phyloP scores from a whole-genome alignment of 1,284 basidiomycete species.

The Sutorius eximius region DNA sequence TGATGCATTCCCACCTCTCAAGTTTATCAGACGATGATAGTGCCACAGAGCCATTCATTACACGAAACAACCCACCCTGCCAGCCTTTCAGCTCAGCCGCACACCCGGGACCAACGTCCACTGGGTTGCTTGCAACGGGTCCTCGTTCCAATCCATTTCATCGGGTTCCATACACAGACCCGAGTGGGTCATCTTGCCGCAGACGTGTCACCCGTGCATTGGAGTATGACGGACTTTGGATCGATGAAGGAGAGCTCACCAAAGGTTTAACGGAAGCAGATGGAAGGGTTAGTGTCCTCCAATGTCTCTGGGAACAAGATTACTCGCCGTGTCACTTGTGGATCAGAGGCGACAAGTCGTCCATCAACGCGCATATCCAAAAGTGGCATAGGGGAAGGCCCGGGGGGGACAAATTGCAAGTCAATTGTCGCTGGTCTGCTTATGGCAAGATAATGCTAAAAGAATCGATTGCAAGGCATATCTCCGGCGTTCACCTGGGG shows the following conservation, averaged over 20 bases:
- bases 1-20: neutral
- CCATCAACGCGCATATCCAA: slow-evolving; percentile 18
- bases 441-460: slow-evolving; percentile 19
- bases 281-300: slow-evolving; percentile 7
- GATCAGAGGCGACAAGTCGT: slow-evolving; percentile 21
- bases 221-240: slow-evolving; percentile 2
- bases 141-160: neutral
- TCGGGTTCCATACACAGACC: neutral
- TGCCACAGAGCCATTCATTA: neutral
- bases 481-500: slow-evolving; percentile 14
- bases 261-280: neutral
- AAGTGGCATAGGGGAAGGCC: slow-evolving; percentile 20
- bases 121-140: neutral
- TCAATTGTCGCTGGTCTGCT: slow-evolving; percentile 13
- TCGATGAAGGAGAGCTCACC: slow-evolving; percentile 19
- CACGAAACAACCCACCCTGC: neutral
- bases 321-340: slow-evolving; percentile 13
- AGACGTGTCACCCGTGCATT: slow-evolving; percentile 4
- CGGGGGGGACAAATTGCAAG: slow-evolving; percentile 13
- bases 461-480: slow-evolving; percentile 20
- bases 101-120: neutral
- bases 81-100: neutral
- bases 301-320: slow-evolving; percentile 15
- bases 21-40: neutral
- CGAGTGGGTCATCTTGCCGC: neutral